Evolutionary conservation across 345 rosid species (phyloP).

Genomic region (Dipteronia dyeriana): DNA sequence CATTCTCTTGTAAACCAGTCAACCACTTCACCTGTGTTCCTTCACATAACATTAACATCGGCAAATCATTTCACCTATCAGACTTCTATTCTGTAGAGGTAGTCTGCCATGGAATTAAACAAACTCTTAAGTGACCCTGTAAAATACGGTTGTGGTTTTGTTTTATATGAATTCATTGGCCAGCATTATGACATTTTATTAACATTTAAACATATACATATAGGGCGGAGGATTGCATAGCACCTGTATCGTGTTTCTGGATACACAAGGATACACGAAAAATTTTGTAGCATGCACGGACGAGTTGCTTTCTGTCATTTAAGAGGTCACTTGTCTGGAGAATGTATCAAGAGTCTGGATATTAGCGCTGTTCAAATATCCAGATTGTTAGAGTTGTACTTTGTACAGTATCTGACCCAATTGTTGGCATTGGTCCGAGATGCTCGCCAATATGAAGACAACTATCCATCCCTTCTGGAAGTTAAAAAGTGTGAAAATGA

Average conservation of each 20-base stretch:
- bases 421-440: slow-evolving; percentile 2
- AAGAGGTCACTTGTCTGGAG: background rate
- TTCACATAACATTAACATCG: background rate
- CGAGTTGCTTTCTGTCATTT: background rate
- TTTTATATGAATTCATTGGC: background rate
- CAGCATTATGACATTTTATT: background rate
- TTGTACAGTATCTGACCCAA: background rate
- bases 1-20: background rate
- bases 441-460: background rate
- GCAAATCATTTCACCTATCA: background rate
- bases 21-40: background rate
- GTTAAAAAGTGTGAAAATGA: background rate
- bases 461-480: background rate
- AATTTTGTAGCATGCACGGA: background rate
- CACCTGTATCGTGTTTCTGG: background rate
- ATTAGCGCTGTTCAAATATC: background rate
- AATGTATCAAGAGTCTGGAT: slow-evolving; percentile 1
- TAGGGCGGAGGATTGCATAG: background rate
- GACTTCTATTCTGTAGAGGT: too few relatives aligned
- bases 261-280: background rate
- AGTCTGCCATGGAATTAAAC: too few relatives aligned
- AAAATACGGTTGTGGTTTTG: background rate
- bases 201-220: background rate
- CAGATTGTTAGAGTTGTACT: background rate
- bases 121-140: background rate